Evolutionary conservation across 2,329 filamentous ascomycete species (phyloP).

Genomic region (Xylaria arbuscula): DNA sequence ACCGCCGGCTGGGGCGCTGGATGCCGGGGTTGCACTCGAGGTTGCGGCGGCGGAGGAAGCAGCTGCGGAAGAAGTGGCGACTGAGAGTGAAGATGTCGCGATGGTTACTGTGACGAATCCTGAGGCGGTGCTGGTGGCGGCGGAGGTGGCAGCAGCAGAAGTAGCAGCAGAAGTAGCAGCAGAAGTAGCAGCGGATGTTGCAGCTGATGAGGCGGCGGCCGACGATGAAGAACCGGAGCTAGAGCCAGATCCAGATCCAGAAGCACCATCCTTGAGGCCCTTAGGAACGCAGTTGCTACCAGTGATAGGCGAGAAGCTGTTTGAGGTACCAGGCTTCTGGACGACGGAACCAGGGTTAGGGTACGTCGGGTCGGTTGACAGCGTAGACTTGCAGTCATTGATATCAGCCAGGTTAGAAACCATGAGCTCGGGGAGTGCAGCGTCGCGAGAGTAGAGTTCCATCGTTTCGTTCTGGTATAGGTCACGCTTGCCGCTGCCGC

Average conservation of each 20-base stretch:
- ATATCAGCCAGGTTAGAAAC: slow-evolving; percentile 69
- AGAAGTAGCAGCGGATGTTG: slow-evolving; percentile 9
- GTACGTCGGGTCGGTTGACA: slow-evolving; percentile 66
- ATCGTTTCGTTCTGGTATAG: slow-evolving; percentile 40
- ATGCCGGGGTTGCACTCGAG: slow-evolving; percentile 20
- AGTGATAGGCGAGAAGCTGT: slow-evolving; percentile 48
- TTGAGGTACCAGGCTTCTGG: slow-evolving; percentile 52
- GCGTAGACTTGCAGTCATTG: slow-evolving; percentile 65
- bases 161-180: not conserved
- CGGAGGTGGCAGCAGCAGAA: slow-evolving; percentile 10
- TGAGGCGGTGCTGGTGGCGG: slow-evolving; percentile 9
- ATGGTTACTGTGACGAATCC: slow-evolving; percentile 27
- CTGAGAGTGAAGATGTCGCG: slow-evolving; percentile 1
- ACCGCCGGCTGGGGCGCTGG: slow-evolving; percentile 27
- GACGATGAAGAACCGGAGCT: slow-evolving; percentile 14
- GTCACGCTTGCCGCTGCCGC: slow-evolving; percentile 44
- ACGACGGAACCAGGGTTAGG: slow-evolving; percentile 71
- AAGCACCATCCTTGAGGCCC: slow-evolving; percentile 44
- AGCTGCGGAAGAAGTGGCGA: slow-evolving; percentile 25
- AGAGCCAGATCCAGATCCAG: slow-evolving; percentile 31
- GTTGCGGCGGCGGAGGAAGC: not conserved
- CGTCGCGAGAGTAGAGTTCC: slow-evolving; percentile 58
- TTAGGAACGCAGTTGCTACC: slow-evolving; percentile 47
- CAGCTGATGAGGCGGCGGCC: not conserved
- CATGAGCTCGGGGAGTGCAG: slow-evolving; percentile 71